Percentiles rank a stretch among this genome's conserved stretches.
These are phyloP conservation scores for Hypocreales sp. DNA, from an alignment of 2,329 filamentous ascomycete genomes.

Conservation along the genomic window DNA sequence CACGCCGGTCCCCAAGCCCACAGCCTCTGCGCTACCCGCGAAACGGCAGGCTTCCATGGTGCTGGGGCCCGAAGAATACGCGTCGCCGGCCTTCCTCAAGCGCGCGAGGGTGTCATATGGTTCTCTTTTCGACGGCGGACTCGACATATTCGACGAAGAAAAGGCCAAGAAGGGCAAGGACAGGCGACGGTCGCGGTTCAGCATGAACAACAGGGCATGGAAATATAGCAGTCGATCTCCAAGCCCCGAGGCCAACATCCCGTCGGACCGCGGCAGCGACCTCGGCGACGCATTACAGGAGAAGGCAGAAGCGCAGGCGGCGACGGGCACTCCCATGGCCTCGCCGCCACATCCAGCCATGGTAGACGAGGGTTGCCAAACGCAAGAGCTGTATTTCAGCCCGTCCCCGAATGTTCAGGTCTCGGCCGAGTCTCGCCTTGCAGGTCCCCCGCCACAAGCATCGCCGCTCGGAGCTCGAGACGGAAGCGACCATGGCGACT, in stretches of 20 bases:
- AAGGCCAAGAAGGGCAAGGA: conserved; percentile 7
- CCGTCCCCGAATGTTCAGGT: conserved; percentile 11
- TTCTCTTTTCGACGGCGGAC: conserved; percentile 44
- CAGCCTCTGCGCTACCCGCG: conserved; percentile 7
- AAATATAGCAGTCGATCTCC: conserved; percentile 55
- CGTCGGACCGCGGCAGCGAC: conserved; percentile 8
- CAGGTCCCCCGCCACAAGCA: conserved; percentile 2
- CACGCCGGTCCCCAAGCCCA: conserved; percentile 2
- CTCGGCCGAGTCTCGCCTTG: conserved; percentile 11
- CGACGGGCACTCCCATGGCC: neutral
- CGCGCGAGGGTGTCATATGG: conserved; percentile 54
- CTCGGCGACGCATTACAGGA: neutral
- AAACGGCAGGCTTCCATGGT: conserved; percentile 19
- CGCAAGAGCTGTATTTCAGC: conserved; percentile 13
- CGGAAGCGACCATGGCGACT: neutral
- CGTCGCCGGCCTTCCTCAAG: conserved; percentile 70
- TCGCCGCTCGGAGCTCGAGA: neutral
- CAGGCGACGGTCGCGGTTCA: conserved; percentile 56
- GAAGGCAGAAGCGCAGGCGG: neutral
- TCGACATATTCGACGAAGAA: conserved; percentile 58
- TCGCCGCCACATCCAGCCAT: conserved; percentile 12
- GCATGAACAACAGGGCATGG: conserved; percentile 55
- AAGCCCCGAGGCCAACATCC: conserved; percentile 43
- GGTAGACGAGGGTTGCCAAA: conserved; percentile 21
- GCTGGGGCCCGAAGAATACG: conserved; percentile 38